Percentiles rank a stretch among this genome's conserved stretches.
These are phyloP conservation scores for Xerocomus cyaneibrunnescens DNA, from an alignment of 1,284 basidiomycete species.

Conservation along the genomic window DNA sequence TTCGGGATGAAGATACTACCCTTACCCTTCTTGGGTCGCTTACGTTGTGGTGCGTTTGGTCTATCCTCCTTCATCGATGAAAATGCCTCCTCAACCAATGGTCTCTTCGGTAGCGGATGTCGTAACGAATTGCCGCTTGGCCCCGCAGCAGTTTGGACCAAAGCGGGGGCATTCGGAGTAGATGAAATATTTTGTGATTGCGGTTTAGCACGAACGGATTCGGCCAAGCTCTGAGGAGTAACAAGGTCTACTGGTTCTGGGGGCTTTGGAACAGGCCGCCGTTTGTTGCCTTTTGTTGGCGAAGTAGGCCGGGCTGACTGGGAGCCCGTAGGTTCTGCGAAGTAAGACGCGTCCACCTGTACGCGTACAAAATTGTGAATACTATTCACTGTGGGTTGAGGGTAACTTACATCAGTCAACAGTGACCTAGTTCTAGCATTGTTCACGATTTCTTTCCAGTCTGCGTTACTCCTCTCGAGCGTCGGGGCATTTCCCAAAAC, in stretches of 20 bases:
- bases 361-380: slow-evolving; percentile 1
- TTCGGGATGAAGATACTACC: slow-evolving; percentile 53
- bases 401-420: slow-evolving; percentile 51
- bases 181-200: slow-evolving; percentile 16
- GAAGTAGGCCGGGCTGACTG: slow-evolving; percentile 17
- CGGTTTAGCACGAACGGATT: slow-evolving; percentile 31
- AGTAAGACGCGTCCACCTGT: slow-evolving; percentile 42
- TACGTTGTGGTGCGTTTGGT: slow-evolving; percentile 25
- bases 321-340: slow-evolving; percentile 30
- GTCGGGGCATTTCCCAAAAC: slow-evolving; percentile 90
- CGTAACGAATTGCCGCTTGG: not conserved
- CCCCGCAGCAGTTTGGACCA: slow-evolving; percentile 1
- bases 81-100: slow-evolving; percentile 16
- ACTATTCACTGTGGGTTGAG: slow-evolving; percentile 6
- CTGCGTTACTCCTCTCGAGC: slow-evolving; percentile 78
- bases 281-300: slow-evolving; percentile 24
- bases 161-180: not conserved
- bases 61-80: slow-evolving; percentile 15
- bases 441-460: slow-evolving; percentile 76
- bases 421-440: slow-evolving; percentile 66
- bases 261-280: slow-evolving; percentile 19
- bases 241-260: slow-evolving; percentile 25
- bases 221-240: slow-evolving; percentile 36
- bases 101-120: slow-evolving; percentile 26
- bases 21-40: slow-evolving; percentile 43